Conservation (phyloP, 495 filamentous ascomycete species). For the Thozetella sp. region DNA sequence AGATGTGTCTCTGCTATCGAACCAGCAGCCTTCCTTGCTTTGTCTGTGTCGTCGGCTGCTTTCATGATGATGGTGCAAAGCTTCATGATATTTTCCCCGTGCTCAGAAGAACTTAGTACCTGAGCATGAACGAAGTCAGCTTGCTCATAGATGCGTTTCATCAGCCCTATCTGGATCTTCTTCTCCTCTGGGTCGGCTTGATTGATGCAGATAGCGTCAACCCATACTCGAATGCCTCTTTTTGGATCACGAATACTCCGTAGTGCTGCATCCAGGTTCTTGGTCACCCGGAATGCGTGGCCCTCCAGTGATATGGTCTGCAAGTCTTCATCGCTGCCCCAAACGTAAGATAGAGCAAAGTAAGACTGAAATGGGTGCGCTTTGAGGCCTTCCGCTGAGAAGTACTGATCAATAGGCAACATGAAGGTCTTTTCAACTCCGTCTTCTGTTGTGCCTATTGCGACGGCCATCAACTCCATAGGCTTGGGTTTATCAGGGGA, state of each 20-base stretch:
- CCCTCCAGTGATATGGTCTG: background rate
- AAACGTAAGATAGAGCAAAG: background rate
- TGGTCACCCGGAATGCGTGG: background rate
- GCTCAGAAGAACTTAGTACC: background rate
- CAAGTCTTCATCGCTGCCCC: background rate
- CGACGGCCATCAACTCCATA: background rate
- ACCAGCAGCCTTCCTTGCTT: background rate
- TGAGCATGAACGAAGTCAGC: slow-evolving; percentile 18
- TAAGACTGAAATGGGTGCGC: background rate
- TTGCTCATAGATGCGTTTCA: slow-evolving; percentile 26
- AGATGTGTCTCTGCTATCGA: background rate
- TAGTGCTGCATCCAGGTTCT: background rate
- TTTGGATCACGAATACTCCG: background rate
- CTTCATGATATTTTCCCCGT: background rate
- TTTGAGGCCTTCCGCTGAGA: background rate
- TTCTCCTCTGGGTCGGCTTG: slow-evolving; percentile 25
- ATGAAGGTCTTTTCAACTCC: background rate
- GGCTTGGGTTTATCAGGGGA: background rate
- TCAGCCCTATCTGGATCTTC: slow-evolving; percentile 23
- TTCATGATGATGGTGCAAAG: background rate
- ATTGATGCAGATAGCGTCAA: slow-evolving; percentile 34
- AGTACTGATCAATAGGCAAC: background rate
- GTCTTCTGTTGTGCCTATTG: background rate
- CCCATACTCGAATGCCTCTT: slow-evolving; percentile 10
- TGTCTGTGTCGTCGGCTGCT: background rate